phyloP scores from a whole-genome alignment of 2,329 filamentous ascomycete genomes.

The Phaeosphaeriaceae sp. region DNA sequence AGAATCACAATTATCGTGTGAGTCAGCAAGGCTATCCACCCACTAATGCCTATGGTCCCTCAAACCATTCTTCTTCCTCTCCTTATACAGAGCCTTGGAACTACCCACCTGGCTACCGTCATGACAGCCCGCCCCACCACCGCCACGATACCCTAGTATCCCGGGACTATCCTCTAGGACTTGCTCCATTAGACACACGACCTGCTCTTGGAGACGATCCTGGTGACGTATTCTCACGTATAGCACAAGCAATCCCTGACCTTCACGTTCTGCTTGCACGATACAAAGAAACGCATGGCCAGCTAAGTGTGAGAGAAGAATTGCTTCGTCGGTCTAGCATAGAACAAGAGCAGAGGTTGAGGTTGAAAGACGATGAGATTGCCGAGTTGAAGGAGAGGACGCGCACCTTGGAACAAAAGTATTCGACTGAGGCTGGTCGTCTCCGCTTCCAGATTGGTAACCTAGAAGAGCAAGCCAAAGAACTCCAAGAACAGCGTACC shows the following conservation, averaged over 20 bases:
- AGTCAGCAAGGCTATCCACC: constrained; percentile 43
- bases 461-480: constrained; percentile 60
- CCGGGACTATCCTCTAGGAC: constrained; percentile 39
- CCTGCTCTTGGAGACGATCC: constrained; percentile 46
- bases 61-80: constrained; percentile 45
- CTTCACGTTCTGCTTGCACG: constrained; percentile 49
- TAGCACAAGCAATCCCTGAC: constrained; percentile 48
- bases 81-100: constrained; percentile 47
- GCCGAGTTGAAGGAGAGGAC: constrained; percentile 59
- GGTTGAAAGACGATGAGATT: constrained; percentile 61
- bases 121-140: constrained; percentile 44
- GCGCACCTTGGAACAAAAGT: constrained; percentile 57
- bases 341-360: constrained; percentile 59
- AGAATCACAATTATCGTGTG: constrained; percentile 42
- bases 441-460: constrained; percentile 59
- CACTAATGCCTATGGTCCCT: constrained; percentile 40
- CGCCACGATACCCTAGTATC: constrained; percentile 48
- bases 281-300: constrained; percentile 60
- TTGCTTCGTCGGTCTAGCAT: constrained; percentile 57
- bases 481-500: constrained; percentile 56
- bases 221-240: constrained; percentile 47
- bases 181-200: constrained; percentile 38
- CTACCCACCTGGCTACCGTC: constrained; percentile 43
- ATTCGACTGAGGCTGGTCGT: constrained; percentile 58
- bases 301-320: constrained; percentile 58